A percentile compares a stretch with the other conserved stretches of the same genome.
Evolutionary conservation across 306 rosid genomes (phyloP).

Genomic region (Medicago truncatula): MtrunA17r5.0-ANR NC_053045.1:48202501-48203000

Average conservation of each 20-base stretch:
- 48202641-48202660: conserved; percentile 84
- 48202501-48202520: neutral
- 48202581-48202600: conserved; percentile 73
- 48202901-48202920: too few relatives aligned
- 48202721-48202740: conserved; percentile 81
- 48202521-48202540: neutral
- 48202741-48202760: conserved; percentile 55
- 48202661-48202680: conserved; percentile 67
- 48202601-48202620: conserved; percentile 68
- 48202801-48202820: too few relatives aligned
- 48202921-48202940: too few relatives aligned
- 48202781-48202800: too few relatives aligned
- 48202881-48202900: too few relatives aligned
- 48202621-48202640: conserved; percentile 62
- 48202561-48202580: conserved; percentile 94
- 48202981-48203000: too few relatives aligned
- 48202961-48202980: too few relatives aligned
- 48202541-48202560: conserved; percentile 59
- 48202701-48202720: conserved; percentile 68
- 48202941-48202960: too few relatives aligned
- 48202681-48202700: conserved; percentile 77
- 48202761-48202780: neutral
- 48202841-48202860: too few relatives aligned
- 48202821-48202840: too few relatives aligned
- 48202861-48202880: too few relatives aligned